phyloP scores from a whole-genome alignment of 768 basidiomycete species.

The Daedalea quercina region DNA sequence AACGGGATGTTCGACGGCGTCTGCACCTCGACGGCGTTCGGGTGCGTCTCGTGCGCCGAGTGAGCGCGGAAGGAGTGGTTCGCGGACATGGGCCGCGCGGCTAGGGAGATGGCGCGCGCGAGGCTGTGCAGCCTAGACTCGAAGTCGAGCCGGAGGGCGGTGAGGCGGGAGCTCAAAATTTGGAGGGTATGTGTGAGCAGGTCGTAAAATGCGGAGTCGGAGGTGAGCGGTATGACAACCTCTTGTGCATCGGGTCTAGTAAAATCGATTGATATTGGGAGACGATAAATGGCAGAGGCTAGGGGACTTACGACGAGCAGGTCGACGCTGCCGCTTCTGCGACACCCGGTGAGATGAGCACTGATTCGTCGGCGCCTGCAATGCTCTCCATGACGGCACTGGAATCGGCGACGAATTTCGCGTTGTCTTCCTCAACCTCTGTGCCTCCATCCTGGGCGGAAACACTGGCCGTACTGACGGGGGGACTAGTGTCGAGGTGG shows the following conservation, averaged over 20 bases:
- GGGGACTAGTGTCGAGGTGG: neutral
- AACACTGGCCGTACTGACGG: neutral
- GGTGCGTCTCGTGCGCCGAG: constrained; percentile 20
- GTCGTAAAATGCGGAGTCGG: constrained; percentile 76
- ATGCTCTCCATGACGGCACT: neutral
- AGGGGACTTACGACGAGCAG: constrained; percentile 4
- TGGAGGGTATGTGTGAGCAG: constrained; percentile 58
- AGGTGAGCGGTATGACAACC: constrained; percentile 71
- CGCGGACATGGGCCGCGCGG: constrained; percentile 27
- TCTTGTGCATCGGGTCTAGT: constrained; percentile 27
- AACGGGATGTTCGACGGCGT: constrained; percentile 5
- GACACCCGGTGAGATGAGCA: neutral
- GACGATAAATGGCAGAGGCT: neutral
- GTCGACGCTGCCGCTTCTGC: neutral
- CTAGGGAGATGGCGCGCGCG: constrained; percentile 30
- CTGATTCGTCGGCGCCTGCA: neutral
- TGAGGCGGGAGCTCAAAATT: constrained; percentile 46
- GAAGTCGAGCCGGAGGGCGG: constrained; percentile 45
- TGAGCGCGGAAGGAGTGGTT: constrained; percentile 29
- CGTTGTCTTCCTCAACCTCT: neutral
- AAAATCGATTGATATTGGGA: no score
- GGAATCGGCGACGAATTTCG: no score
- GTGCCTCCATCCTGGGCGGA: neutral
- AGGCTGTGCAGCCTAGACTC: constrained; percentile 39
- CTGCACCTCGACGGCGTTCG: constrained; percentile 16